These are phyloP conservation scores for Sugiyamaella pinicola DNA, from an alignment of 1,139 yeast genomes.

Conservation along the genomic window DNA sequence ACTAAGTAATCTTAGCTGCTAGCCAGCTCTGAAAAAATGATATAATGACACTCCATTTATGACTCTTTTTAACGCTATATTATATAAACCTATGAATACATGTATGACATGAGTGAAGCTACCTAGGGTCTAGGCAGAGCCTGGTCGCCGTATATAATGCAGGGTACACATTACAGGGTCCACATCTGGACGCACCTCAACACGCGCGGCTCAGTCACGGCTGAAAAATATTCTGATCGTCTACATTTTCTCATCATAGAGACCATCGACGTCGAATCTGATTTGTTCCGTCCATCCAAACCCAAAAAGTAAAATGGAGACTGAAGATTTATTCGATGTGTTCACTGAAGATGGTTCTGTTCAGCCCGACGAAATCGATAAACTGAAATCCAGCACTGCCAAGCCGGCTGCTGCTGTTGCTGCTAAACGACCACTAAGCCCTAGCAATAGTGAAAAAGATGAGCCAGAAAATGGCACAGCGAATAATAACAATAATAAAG, in stretches of 20 bases:
- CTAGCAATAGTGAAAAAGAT: neutral
- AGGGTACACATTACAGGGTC: slow-evolving; percentile 3
- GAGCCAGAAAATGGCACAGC: neutral
- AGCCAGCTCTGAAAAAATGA: neutral
- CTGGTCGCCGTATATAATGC: no score
- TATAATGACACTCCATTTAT: slow-evolving; percentile 6
- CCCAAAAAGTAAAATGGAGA: slow-evolving; percentile 10
- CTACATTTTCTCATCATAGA: neutral
- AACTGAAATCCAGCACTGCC: neutral
- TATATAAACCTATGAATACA: no score
- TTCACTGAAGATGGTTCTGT: slow-evolving; percentile 22
- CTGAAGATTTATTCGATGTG: slow-evolving; percentile 24
- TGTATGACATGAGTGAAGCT: neutral
- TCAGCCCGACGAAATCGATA: slow-evolving; percentile 1
- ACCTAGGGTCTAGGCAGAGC: neutral
- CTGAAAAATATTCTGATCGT: neutral
- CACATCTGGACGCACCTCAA: no score
- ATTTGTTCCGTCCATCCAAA: neutral
- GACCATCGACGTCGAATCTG: no score
- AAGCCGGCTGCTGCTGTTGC: slow-evolving; percentile 3
- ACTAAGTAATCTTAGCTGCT: slow-evolving; percentile 20
- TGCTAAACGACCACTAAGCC: slow-evolving; percentile 12
- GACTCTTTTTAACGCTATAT: slow-evolving; percentile 5
- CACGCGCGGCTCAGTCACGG: neutral
- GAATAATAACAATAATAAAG: neutral